Evolutionary conservation across 2,329 filamentous ascomycete species (phyloP), one percentile per base, ranked within the genome.

Genomic region (Trichoderma lentiforme): DNA sequence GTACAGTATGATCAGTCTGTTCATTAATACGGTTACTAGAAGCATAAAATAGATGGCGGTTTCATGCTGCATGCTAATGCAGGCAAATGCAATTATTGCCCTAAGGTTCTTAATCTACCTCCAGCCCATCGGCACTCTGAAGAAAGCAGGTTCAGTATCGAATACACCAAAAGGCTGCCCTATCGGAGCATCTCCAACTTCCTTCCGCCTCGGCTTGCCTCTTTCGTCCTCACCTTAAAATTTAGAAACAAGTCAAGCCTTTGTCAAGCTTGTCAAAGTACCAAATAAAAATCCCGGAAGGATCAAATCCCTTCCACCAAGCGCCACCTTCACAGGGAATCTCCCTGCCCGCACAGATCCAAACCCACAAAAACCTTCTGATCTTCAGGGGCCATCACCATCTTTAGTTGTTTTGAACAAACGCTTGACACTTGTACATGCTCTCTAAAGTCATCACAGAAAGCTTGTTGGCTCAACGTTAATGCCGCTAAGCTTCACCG

Each of bases 381-480:
- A 75, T 75, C 73, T 72, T 75, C 74, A 75, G 74, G 74, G 73
- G 74, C 58, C 57, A 24, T 62, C 57, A 8, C 68, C 68, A 36
- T 34, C 39, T 62, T 62, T 12, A 36, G 39, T 61, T 18, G 47
- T 34, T 43, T 51, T n/a, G 7, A n/a, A 36, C 12, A 6, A 18
- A 43, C 24, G 39, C n/a, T 18, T 15, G 34, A n/a, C 62, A 65
- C 14, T 60, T 30, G 14, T 15, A 39, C 34, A 39, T 39, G 7
- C 14, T 21, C 24, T 71, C 69, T 39, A n/a, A 18, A 53, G 43
- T 34, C 32, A 53, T 53, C 21, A 21, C n/a, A 24, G 47, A 53
- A 53, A 21, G n/a, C 34, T 61, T 63, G 60, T 30, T 51, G 56
- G 71, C n/a, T 26, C 67, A 65, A 21, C 28, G 24, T 69, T 32